phyloP scores from a whole-genome alignment of 108 stramenopile species.

The Tribonema minus region DNA sequence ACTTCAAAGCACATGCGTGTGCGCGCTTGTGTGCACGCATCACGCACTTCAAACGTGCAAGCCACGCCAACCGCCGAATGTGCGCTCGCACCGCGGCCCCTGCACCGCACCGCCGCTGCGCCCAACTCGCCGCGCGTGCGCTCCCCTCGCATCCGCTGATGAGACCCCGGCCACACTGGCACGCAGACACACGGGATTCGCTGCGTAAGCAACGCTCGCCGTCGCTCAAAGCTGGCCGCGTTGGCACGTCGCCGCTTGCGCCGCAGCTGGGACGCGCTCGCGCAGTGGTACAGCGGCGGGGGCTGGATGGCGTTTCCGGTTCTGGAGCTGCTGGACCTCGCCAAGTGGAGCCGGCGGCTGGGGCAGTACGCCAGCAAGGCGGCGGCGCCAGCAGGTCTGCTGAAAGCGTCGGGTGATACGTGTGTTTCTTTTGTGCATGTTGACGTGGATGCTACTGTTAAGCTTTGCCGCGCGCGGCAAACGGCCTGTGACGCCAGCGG shows the following conservation, averaged over 20 bases:
- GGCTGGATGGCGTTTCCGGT: slow-evolving; percentile 35
- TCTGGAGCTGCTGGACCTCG: slow-evolving; percentile 46
- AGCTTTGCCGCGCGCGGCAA: too few species aligned
- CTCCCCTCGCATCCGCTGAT: not conserved
- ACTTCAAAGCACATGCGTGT: not conserved
- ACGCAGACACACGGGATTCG: not conserved
- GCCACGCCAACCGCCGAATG: too few species aligned
- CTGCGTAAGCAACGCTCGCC: not conserved
- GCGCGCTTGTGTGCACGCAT: not conserved
- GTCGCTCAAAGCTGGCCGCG: not conserved
- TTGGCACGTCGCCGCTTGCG: too few species aligned
- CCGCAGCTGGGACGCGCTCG: slow-evolving; percentile 27
- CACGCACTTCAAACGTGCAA: too few species aligned
- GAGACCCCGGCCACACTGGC: not conserved
- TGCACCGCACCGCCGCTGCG: not conserved
- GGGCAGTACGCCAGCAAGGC: not conserved
- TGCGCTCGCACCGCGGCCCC: not conserved
- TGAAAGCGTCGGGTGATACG: too few species aligned
- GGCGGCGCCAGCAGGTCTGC: not conserved
- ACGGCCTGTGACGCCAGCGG: too few species aligned
- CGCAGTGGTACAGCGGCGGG: slow-evolving; percentile 35
- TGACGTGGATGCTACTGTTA: too few species aligned
- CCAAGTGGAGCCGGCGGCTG: slow-evolving; percentile 38
- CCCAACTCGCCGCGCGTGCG: not conserved
- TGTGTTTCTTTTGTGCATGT: too few species aligned